phyloP scores from a whole-genome alignment of 768 basidiomycete genomes.

The Mycena sanguinolenta region DNA sequence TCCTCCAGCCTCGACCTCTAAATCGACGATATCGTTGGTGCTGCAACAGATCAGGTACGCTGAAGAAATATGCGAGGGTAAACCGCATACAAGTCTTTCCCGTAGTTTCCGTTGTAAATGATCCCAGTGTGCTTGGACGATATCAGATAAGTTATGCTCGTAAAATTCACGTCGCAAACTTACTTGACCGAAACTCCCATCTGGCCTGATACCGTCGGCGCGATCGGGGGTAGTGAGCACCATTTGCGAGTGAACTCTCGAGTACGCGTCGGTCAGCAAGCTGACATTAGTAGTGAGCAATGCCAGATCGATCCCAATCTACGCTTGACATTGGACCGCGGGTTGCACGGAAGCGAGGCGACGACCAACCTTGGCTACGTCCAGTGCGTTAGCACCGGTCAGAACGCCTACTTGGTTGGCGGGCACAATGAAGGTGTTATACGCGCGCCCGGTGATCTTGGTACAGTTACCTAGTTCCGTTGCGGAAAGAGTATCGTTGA shows the following conservation, averaged over 20 bases:
- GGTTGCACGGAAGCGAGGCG: not conserved
- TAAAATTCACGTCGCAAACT: not conserved
- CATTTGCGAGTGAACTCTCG: slow-evolving; percentile 65
- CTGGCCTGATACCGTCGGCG: slow-evolving; percentile 73
- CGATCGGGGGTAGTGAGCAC: slow-evolving; percentile 59
- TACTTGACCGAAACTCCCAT: slow-evolving; percentile 61
- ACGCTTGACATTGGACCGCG: not conserved
- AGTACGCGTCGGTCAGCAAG: slow-evolving; percentile 63
- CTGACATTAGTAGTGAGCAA: slow-evolving; percentile 58
- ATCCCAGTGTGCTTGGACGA: slow-evolving; percentile 66
- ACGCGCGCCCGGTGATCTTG: slow-evolving; percentile 65
- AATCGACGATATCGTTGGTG: slow-evolving; percentile 70
- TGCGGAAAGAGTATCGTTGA: slow-evolving; percentile 60
- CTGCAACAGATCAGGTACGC: slow-evolving; percentile 44
- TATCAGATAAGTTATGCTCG: not conserved
- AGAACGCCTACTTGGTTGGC: slow-evolving; percentile 62
- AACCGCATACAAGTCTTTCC: slow-evolving; percentile 58
- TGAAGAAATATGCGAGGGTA: not conserved
- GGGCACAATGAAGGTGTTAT: slow-evolving; percentile 57
- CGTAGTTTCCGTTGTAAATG: slow-evolving; percentile 83
- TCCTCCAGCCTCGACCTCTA: slow-evolving; percentile 72
- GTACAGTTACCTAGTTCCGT: slow-evolving; percentile 61
- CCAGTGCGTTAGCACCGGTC: slow-evolving; percentile 76
- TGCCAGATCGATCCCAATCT: slow-evolving; percentile 67
- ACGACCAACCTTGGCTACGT: slow-evolving; percentile 62